Percentiles rank a stretch among this genome's conserved stretches.
Evolutionary conservation across 2,329 filamentous ascomycete species (phyloP).

Genomic region (Exophiala oligosperma): DNA sequence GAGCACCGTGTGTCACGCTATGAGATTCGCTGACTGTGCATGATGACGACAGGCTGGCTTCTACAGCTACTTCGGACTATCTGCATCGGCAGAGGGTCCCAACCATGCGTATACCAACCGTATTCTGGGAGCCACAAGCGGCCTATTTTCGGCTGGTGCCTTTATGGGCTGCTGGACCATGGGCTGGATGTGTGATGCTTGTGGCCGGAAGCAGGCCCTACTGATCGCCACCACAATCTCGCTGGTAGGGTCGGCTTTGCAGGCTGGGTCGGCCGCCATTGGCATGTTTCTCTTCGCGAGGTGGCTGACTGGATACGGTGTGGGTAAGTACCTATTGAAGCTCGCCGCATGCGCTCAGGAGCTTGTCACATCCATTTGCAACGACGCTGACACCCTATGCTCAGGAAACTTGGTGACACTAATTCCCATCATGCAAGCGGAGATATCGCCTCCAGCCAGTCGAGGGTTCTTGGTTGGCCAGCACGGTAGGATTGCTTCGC

Average conservation of each 20-base stretch:
- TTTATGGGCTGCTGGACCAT: background rate
- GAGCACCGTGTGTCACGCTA: no score
- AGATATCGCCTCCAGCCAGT: constrained; percentile 5
- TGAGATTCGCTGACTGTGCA: no score
- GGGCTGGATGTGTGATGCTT: constrained; percentile 4
- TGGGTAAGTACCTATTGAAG: background rate
- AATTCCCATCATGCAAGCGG: constrained; percentile 5
- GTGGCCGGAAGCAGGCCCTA: constrained; percentile 6
- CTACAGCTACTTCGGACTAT: constrained; percentile 44
- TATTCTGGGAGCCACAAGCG: constrained; percentile 31
- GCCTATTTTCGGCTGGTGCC: constrained; percentile 4
- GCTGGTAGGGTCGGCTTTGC: no score
- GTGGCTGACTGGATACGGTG: no score
- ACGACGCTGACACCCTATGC: background rate
- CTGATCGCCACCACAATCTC: background rate
- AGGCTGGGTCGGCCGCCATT: no score
- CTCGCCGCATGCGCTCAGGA: background rate
- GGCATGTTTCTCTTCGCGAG: no score
- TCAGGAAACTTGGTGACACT: constrained; percentile 1
- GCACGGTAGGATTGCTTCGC: constrained; percentile 34
- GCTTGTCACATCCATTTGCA: background rate
- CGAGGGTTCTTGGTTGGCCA: constrained; percentile 48
- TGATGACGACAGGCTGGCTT: no score
- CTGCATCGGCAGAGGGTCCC: background rate
- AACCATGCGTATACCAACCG: constrained; percentile 35